Percentiles rank a stretch among this genome's conserved stretches.
These are phyloP conservation scores for Thermothielavioides terrestris DNA, from an alignment of 495 filamentous ascomycete species.

Conservation along the genomic window DNA sequence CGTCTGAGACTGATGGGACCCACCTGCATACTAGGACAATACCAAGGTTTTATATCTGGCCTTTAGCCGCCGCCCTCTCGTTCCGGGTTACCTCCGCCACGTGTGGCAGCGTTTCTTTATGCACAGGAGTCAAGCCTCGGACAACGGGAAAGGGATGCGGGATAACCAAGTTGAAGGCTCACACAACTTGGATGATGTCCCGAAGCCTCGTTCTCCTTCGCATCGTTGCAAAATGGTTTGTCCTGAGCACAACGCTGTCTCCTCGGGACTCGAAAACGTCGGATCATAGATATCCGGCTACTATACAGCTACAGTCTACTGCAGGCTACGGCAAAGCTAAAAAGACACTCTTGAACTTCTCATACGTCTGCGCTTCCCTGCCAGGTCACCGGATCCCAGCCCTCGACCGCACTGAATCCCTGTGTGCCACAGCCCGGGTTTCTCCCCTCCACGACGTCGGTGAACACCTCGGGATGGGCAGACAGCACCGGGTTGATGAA, in stretches of 20 bases:
- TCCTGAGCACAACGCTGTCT: too few relatives aligned
- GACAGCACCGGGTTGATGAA: slow-evolving; percentile 48
- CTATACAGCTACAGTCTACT: not conserved
- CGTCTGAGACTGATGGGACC: slow-evolving; percentile 8
- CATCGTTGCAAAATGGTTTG: too few relatives aligned
- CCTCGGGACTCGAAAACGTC: not conserved
- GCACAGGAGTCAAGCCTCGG: not conserved
- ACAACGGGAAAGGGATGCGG: too few relatives aligned
- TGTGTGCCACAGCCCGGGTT: slow-evolving; percentile 41
- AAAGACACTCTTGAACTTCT: slow-evolving; percentile 38
- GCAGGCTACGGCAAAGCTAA: slow-evolving; percentile 10
- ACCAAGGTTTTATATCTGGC: not conserved
- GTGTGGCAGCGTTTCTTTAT: too few relatives aligned
- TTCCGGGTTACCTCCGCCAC: not conserved
- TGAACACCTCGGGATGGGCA: slow-evolving; percentile 36
- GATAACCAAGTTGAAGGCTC: too few relatives aligned
- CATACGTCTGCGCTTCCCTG: slow-evolving; percentile 46
- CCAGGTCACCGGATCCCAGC: slow-evolving; percentile 50
- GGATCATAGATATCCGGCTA: not conserved
- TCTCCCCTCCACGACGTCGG: slow-evolving; percentile 41
- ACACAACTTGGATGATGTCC: too few relatives aligned
- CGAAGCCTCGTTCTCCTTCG: too few relatives aligned
- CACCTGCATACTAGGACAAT: not conserved
- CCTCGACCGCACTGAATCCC: slow-evolving; percentile 41
- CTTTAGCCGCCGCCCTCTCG: slow-evolving; percentile 1